phyloP scores from a whole-genome alignment of 2,329 filamentous ascomycete genomes.

The Colletotrichum lupini region DNA sequence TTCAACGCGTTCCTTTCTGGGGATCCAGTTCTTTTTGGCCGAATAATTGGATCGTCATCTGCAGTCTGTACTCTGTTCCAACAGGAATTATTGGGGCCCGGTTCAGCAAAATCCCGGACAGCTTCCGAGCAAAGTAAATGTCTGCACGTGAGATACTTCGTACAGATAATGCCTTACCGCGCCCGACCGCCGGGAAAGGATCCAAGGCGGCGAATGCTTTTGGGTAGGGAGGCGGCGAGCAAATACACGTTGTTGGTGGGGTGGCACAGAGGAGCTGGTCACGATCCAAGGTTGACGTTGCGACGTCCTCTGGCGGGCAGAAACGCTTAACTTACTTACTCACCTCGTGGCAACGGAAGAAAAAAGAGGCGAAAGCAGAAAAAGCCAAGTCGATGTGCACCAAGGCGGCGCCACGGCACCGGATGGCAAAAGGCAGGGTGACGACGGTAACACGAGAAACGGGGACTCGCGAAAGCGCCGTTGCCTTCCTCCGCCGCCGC shows the following conservation, averaged over 20 bases:
- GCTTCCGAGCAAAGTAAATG: neutral
- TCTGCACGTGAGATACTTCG: neutral
- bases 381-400: neutral
- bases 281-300: neutral
- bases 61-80: neutral
- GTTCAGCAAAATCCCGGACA: neutral
- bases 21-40: neutral
- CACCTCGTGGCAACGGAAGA: neutral
- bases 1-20: neutral
- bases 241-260: neutral
- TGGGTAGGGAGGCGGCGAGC: neutral
- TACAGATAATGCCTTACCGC: neutral
- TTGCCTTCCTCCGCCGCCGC: neutral
- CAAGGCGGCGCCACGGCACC: neutral
- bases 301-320: neutral
- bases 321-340: neutral
- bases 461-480: neutral
- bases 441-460: neutral
- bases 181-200: neutral
- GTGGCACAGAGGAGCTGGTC: neutral
- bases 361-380: neutral
- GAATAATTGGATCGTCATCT: neutral
- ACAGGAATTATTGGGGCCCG: neutral
- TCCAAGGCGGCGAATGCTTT: neutral
- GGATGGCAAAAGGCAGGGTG: neutral